These are phyloP conservation scores for Hippophae gyantsensis DNA, from an alignment of 306 rosid genomes.

Conservation along the genomic window DNA sequence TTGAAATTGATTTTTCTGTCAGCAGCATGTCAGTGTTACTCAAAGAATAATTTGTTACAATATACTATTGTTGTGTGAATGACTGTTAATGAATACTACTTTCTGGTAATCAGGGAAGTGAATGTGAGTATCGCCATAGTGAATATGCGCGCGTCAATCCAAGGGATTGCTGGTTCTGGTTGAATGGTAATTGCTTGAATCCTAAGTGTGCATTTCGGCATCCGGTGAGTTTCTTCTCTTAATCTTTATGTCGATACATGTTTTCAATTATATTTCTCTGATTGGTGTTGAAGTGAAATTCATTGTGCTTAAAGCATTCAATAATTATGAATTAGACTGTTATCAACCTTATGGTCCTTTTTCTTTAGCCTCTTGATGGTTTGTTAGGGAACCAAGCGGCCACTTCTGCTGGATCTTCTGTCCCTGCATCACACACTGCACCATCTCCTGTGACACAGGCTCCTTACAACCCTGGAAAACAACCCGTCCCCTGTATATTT, in stretches of 20 bases:
- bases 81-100: too few relatives aligned
- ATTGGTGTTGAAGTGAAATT: background rate
- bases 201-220: constrained; percentile 87
- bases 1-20: too few relatives aligned
- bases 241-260: background rate
- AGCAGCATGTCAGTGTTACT: too few relatives aligned
- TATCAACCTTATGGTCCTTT: constrained; percentile 20
- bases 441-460: constrained; percentile 32
- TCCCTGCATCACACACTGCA: constrained; percentile 33
- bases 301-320: background rate
- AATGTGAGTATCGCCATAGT: constrained; percentile 96
- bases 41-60: too few relatives aligned
- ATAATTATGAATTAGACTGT: background rate
- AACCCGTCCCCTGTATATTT: constrained; percentile 77
- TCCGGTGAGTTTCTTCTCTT: constrained; percentile 52
- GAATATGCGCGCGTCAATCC: constrained; percentile 91
- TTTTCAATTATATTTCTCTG: background rate
- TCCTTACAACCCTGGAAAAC: constrained; percentile 48
- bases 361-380: constrained; percentile 75
- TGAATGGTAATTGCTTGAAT: constrained; percentile 90
- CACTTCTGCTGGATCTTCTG: constrained; percentile 42
- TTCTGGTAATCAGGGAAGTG: constrained; percentile 49
- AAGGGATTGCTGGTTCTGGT: constrained; percentile 95
- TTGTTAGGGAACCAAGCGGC: constrained; percentile 62
- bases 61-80: too few relatives aligned